Conservation (phyloP, 148 eudicot species). For the Linanthus parryae region DNA sequence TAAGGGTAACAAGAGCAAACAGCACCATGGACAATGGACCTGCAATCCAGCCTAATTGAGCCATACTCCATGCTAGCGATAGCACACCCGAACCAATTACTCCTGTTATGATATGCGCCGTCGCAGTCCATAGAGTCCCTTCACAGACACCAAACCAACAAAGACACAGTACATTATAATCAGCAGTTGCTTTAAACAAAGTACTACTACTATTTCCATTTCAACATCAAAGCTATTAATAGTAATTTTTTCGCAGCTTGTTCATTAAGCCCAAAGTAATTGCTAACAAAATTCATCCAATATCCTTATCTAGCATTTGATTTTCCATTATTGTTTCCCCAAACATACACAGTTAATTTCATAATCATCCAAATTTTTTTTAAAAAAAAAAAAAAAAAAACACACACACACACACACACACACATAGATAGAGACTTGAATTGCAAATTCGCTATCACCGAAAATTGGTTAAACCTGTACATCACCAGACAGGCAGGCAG, state of each 20-base stretch:
- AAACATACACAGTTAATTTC: no score
- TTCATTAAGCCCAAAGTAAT: no score
- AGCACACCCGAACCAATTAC: slow-evolving; percentile 49
- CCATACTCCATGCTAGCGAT: slow-evolving; percentile 50
- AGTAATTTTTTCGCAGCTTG: no score
- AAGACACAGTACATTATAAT: not conserved
- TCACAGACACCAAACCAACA: not conserved
- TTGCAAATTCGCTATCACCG: no score
- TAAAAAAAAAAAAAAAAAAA: no score
- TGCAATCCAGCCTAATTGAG: slow-evolving; percentile 54
- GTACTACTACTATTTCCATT: not conserved
- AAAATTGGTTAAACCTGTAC: no score
- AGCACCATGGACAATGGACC: slow-evolving; percentile 36
- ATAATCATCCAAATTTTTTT: no score
- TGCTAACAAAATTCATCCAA: not conserved
- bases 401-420: no score
- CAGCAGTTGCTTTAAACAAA: not conserved
- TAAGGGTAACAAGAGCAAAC: slow-evolving; percentile 28
- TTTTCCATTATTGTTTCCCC: no score
- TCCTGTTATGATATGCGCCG: slow-evolving; percentile 55
- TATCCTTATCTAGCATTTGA: no score
- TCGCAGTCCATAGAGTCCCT: slow-evolving; percentile 50
- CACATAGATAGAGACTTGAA: no score
- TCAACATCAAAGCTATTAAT: not conserved
- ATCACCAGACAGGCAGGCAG: no score